These are phyloP conservation scores for Calvatia gigantea DNA, from an alignment of 768 basidiomycete species.

Conservation along the genomic window DNA sequence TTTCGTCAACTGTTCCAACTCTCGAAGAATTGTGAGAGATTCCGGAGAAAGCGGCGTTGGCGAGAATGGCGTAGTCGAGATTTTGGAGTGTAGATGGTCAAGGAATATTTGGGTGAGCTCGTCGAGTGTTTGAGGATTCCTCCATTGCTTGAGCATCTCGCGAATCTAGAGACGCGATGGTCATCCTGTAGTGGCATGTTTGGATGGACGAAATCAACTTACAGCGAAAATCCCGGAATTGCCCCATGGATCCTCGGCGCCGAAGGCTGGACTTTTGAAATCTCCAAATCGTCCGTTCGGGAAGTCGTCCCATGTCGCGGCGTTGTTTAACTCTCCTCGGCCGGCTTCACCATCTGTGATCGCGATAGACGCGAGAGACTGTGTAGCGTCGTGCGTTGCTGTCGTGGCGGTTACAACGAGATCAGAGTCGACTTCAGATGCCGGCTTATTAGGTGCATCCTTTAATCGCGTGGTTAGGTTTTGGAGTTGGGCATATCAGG, in stretches of 20 bases:
- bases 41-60: constrained; percentile 77
- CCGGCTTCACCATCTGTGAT: constrained; percentile 53
- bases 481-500: neutral
- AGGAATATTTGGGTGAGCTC: constrained; percentile 83
- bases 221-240: constrained; percentile 62
- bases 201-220: constrained; percentile 15
- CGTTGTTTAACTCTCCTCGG: constrained; percentile 72
- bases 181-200: neutral
- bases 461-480: constrained; percentile 19
- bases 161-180: constrained; percentile 39
- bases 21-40: constrained; percentile 73
- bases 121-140: constrained; percentile 54
- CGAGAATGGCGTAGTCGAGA: constrained; percentile 85
- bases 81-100: constrained; percentile 70
- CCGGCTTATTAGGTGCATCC: constrained; percentile 35
- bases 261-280: constrained; percentile 95
- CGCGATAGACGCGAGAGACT: constrained; percentile 48
- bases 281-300: constrained; percentile 99
- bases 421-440: constrained; percentile 24
- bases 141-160: constrained; percentile 71
- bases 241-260: constrained; percentile 76
- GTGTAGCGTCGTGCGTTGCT: constrained; percentile 62
- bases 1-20: constrained; percentile 73
- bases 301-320: constrained; percentile 90
- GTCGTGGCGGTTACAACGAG: constrained; percentile 60